Evolutionary conservation across 108 stramenopile species (phyloP), one percentile per base, ranked within the genome.

Genomic region (Conticribra weissflogii): DNA sequence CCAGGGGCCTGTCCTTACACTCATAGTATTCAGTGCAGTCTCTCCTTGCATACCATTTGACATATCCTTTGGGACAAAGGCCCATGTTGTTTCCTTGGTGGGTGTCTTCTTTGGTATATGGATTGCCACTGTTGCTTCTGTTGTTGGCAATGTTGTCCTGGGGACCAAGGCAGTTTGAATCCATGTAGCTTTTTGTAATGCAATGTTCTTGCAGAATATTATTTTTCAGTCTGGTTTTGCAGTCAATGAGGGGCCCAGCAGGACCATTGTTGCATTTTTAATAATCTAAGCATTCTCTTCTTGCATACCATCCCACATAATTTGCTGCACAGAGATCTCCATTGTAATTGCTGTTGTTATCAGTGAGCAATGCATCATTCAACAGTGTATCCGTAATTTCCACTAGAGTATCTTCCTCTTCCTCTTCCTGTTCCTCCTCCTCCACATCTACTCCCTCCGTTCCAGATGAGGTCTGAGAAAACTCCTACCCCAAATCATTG

Each of bases 1-100:
- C 61, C 28, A 47, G 47, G 16, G 27, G 25, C 19, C 68, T 58
- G 51, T 59, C 19, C 21, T 24, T 69, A 32, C 68, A 69, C 58
- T 59, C 47, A 3, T n/a, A 69, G 33, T 69, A 71, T 62, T 71
- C 59, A 18, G 27, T 50, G 46, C 70, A 71, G 36, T 61, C 70
- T 19, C 24, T 31, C 22, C 34, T 59, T 3, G 70, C 58, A 28
- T 34, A 22, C 70, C 59, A 71, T 41, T 60, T 60, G 22, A 48
- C 36, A 36, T 54, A 71, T 16, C 48, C 57, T 31, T 30, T 7
- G 19, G 45, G 59, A 30, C 70, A 71, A 9, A 65, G 18, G 3
- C 18, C 45, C 22, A 8, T 41, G 49, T 2, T 29, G n/a, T 34
- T n/a, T n/a, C n/a, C n/a, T n/a, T n/a, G n/a, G n/a, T n/a, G n/a